Evolutionary conservation across 2,329 filamentous ascomycete species (phyloP).

Genomic region (Pseudocercospora eumusae): DNA sequence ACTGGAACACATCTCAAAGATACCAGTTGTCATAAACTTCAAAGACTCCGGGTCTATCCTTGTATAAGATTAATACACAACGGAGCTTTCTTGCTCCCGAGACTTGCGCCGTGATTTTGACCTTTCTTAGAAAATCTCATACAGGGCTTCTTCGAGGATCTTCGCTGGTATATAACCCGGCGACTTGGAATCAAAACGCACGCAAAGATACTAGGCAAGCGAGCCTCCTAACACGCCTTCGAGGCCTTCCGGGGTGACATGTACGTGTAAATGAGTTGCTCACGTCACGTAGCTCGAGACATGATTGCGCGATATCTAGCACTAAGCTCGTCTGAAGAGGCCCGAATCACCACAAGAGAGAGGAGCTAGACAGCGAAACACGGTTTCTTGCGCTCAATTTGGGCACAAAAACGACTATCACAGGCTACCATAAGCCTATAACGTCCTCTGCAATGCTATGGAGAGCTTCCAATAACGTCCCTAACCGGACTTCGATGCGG

Average conservation of each 20-base stretch:
- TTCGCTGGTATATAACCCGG: neutral
- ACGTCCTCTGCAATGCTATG: neutral
- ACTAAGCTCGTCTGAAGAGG: neutral
- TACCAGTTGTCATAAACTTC: neutral
- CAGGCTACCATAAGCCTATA: neutral
- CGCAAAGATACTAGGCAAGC: neutral
- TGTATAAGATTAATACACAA: neutral
- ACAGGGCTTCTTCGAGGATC: neutral
- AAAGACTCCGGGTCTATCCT: neutral
- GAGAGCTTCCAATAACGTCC: neutral
- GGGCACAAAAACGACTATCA: neutral
- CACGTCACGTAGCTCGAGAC: neutral
- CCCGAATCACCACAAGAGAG: neutral
- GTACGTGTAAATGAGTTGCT: neutral
- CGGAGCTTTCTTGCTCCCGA: neutral
- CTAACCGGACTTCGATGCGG: neutral
- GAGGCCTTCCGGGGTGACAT: neutral
- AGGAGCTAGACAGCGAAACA: neutral
- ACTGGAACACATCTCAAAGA: no score
- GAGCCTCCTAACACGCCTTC: neutral
- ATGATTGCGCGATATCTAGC: neutral
- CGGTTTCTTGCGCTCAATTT: neutral
- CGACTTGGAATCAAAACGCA: neutral
- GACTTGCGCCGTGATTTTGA: neutral
- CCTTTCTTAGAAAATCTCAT: neutral